Evolutionary conservation across 352 stramenopile genomes (phyloP).

Genomic region (Hyaloperonospora brassicae): DNA sequence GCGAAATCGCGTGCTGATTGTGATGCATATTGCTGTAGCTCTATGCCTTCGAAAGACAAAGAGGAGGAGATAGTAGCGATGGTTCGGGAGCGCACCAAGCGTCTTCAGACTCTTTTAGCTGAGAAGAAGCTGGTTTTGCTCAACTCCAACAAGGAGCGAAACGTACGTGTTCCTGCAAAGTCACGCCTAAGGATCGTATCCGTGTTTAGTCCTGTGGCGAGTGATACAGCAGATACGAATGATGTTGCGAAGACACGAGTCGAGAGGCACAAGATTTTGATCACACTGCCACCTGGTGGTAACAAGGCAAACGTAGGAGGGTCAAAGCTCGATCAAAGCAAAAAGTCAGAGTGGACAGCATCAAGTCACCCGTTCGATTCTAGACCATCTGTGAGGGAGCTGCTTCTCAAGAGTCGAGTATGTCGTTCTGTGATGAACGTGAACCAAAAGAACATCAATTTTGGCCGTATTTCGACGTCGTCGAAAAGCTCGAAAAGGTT

Average conservation of each 20-base stretch:
- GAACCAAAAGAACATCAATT: slow-evolving; percentile 91
- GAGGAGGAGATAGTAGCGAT: slow-evolving; percentile 76
- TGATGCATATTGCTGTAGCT: slow-evolving; percentile 64
- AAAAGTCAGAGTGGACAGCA: slow-evolving; percentile 44
- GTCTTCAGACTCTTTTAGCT: slow-evolving; percentile 52
- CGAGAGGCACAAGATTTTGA: slow-evolving; percentile 85
- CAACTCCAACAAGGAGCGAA: slow-evolving; percentile 61
- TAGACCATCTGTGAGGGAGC: slow-evolving; percentile 63
- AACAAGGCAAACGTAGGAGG: slow-evolving; percentile 71
- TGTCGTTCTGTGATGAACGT: slow-evolving; percentile 85
- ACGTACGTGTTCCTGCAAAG: slow-evolving; percentile 72
- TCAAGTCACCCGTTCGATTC: slow-evolving; percentile 81
- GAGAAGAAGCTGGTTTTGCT: slow-evolving; percentile 68
- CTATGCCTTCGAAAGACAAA: slow-evolving; percentile 49
- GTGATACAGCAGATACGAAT: slow-evolving; percentile 25
- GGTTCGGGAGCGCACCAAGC: slow-evolving; percentile 61
- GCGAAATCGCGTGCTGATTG: slow-evolving; percentile 56
- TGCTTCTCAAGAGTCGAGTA: slow-evolving; percentile 78
- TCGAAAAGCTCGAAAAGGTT: slow-evolving; percentile 83
- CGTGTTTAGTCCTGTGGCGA: slow-evolving; percentile 53
- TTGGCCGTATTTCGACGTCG: slow-evolving; percentile 77
- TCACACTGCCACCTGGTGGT: slow-evolving; percentile 73
- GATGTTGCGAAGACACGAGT: slow-evolving; percentile 59
- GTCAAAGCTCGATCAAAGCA: slow-evolving; percentile 47
- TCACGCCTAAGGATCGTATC: slow-evolving; percentile 70